Base-by-base conservation (phyloP, 1,284 basidiomycete species). In the Leccinum ambiguum region DNA sequence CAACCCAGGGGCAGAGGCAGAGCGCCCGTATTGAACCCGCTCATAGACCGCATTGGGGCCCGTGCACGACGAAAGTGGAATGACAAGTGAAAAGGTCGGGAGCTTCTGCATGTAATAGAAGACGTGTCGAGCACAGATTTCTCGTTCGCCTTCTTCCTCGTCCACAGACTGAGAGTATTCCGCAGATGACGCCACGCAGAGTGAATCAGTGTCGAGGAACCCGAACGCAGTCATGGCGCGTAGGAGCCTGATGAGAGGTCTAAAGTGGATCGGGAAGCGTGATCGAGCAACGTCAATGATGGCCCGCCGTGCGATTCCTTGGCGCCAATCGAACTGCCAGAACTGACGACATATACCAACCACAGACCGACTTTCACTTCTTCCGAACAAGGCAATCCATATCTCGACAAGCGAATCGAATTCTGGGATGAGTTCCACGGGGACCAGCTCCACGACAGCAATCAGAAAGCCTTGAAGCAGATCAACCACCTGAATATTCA, bases 351-450 rank as follows among this genome's bases (percentile, higher is more conserved):
- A 93, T 66, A 94, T 88, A 6, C 84, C 84, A 23, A 82, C 80
- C n/a, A 92, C 82, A 8, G 88, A 85, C 30, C 81, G 79, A 61
- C 83, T 83, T 70, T 94, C 90, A 67, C 90, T 91, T 54, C 91
- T 84, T 14, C 91, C 90, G 68, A 93, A 96, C 5, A 95, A 80
- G 0, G 88, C 84, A 60, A 90, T 84, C 91, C 93, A 95, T 3
- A 92, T 86, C 62, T 90, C 85, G 39, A 93, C 81, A 16, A 96
- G 80, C 0, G 78, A 81, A 18, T 91, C 86, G 67, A 92, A 91
- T 66, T 91, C 86, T 1, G 89, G 85, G 33, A 93, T 83, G 6
- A 85, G 76, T 74, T 95, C 93, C 3, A 92, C 84, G 1, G 88
- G 86, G 10, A 89, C 80, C 6, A 94, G 81, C 69, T 94, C 92